Evolutionary conservation across 345 rosid species (phyloP), one percentile per base, ranked within the genome.

Genomic region (Laguncularia racemosa): DNA sequence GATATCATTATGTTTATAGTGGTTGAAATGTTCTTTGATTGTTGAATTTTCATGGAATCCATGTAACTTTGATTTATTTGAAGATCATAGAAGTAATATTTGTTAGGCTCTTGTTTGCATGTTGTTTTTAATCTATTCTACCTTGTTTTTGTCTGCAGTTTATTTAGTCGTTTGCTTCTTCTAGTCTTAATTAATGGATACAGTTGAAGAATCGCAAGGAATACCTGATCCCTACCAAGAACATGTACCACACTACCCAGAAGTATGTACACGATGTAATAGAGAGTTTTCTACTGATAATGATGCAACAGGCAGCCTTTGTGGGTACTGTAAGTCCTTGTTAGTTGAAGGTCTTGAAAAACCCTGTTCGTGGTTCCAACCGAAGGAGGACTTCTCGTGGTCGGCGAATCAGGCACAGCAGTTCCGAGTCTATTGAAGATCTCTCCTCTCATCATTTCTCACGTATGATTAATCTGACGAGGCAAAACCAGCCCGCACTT

Each of bases 281-380:
- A 68, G 76, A 78, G 67, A 53, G 40, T 67, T 78, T 58, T 62
- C 69, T 48, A 68, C 86, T 58, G 79, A 79, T 49, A 73, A 65
- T 49, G 84, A 85, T 56, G 62, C 71, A 47, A 16, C 46, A 16
- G 64, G 20, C 43, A 78, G 77, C 66, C 72, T 60, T 40, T 91
- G 98, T 28, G 83, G 84, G 56, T 92, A 84, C 75, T 91, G 98
- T 69, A 84, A 88, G 55, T 88, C 86, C 71, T 67, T 84, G 71
- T 75, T 81, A 55, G 85, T 82, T 18, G 90, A 91, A 77, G 86
- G 79, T 77, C 69, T 65, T 57, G 83, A 73, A 66, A n/a, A 76
- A 74, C 46, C 81, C 90, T 15, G 38, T 65, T 2, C 83, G 56
- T 52, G 75, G 66, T 69, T 68, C 74, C 47, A 50, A 46, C 71